Evolutionary conservation across 2,329 filamentous ascomycete species (phyloP).

Genomic region (Polytolypa hystricis): DNA sequence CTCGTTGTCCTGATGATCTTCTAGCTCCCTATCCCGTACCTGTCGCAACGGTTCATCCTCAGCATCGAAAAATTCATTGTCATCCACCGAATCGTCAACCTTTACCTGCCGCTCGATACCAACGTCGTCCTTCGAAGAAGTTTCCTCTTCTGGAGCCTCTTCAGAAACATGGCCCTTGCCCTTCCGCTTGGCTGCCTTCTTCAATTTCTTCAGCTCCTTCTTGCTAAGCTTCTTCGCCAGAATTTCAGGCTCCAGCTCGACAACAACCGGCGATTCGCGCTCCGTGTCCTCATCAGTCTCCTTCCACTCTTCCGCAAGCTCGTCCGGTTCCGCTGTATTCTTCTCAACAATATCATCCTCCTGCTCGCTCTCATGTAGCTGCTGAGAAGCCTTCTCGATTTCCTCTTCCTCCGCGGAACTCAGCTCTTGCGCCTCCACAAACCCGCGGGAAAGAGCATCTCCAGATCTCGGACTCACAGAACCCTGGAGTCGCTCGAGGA

Average conservation of each 20-base stretch:
- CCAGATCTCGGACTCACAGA: conserved; percentile 13
- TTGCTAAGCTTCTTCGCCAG: conserved; percentile 5
- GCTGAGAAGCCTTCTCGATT: not conserved
- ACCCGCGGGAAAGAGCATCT: conserved; percentile 3
- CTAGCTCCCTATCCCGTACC: no score
- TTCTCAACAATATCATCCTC: not conserved
- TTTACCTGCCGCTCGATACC: not conserved
- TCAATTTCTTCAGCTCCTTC: conserved; percentile 24
- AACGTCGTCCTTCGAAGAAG: not conserved
- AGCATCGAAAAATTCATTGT: conserved; percentile 1
- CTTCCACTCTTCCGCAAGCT: no score
- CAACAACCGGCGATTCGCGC: no score
- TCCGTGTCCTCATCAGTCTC: no score
- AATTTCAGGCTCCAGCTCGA: no score
- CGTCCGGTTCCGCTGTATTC: conserved; percentile 14
- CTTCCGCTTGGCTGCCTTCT: conserved; percentile 29
- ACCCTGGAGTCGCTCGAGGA: conserved; percentile 11
- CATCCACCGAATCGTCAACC: not conserved
- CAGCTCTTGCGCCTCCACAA: conserved; percentile 10
- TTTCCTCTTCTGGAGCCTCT: not conserved
- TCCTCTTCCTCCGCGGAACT: conserved; percentile 5
- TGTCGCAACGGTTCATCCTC: no score
- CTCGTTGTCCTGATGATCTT: no score
- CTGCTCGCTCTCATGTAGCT: not conserved
- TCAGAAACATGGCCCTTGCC: conserved; percentile 13